These are phyloP conservation scores for Striga asiatica DNA, from an alignment of 257 asterid species.

Conservation along the genomic window DNA sequence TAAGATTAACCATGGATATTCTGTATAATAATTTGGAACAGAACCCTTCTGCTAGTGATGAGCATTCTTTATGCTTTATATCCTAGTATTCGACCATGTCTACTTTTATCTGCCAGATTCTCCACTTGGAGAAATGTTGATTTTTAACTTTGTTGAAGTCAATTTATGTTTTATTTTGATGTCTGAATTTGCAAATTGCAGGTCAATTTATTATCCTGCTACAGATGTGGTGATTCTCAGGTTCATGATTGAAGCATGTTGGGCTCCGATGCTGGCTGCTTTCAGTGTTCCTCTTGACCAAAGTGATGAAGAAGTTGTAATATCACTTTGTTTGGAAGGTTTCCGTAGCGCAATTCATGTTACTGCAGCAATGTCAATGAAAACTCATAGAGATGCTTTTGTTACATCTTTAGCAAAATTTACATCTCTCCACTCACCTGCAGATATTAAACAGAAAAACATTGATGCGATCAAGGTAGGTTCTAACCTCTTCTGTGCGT, in stretches of 20 bases:
- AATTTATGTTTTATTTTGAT: slow-evolving; percentile 16
- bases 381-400: slow-evolving; percentile 97
- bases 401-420: slow-evolving; percentile 93
- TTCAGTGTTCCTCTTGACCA: slow-evolving; percentile 98
- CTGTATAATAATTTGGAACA: slow-evolving; percentile 9
- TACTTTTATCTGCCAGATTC: slow-evolving; percentile 8
- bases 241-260: slow-evolving; percentile 97
- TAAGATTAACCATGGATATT: slow-evolving; percentile 37
- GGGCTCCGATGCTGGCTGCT: slow-evolving; percentile 99
- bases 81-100: not conserved
- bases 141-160: not conserved
- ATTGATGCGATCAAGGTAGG: slow-evolving; percentile 95
- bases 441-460: slow-evolving; percentile 88
- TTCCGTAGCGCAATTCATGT: slow-evolving; percentile 84
- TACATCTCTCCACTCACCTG: slow-evolving; percentile 97
- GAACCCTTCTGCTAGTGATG: slow-evolving; percentile 3
- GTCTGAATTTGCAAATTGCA: slow-evolving; percentile 33
- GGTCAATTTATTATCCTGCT: slow-evolving; percentile 96
- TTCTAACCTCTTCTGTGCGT: slow-evolving; percentile 13
- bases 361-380: slow-evolving; percentile 97
- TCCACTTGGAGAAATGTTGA: slow-evolving; percentile 9
- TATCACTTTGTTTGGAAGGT: slow-evolving; percentile 84
- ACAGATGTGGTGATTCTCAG: slow-evolving; percentile 85
- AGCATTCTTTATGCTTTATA: slow-evolving; percentile 7
- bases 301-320: slow-evolving; percentile 71